Conservation (phyloP, 768 basidiomycete genomes). For the Dictyophora rubrovolvata region DNA sequence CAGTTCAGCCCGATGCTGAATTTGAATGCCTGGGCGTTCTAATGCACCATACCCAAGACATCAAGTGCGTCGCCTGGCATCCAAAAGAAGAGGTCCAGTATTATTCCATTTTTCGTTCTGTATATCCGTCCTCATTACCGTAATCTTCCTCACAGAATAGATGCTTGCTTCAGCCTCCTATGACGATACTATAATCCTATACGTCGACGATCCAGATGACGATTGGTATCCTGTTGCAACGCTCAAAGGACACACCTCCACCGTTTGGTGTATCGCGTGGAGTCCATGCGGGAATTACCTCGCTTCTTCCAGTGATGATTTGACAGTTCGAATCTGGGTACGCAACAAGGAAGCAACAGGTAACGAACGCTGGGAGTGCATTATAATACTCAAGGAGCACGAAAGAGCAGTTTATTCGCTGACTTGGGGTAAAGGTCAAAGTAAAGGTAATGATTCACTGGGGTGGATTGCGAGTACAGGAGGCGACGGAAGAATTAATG, state of each 20-base stretch:
- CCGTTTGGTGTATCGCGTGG: slow-evolving; percentile 88
- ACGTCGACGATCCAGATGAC: slow-evolving; percentile 84
- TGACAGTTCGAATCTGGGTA: slow-evolving; percentile 78
- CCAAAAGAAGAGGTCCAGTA: slow-evolving; percentile 78
- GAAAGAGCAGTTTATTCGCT: slow-evolving; percentile 73
- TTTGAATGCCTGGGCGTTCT: slow-evolving; percentile 92
- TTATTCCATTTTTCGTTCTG: not conserved
- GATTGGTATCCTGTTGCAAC: slow-evolving; percentile 90
- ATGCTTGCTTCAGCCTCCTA: slow-evolving; percentile 95
- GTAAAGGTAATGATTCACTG: slow-evolving; percentile 29
- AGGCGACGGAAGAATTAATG: slow-evolving; percentile 71
- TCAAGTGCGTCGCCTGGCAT: slow-evolving; percentile 93
- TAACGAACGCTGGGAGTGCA: slow-evolving; percentile 54
- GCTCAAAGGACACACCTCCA: slow-evolving; percentile 70
- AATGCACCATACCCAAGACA: slow-evolving; percentile 96
- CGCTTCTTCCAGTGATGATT: slow-evolving; percentile 80
- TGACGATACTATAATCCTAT: slow-evolving; percentile 91
- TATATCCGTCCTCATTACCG: not conserved
- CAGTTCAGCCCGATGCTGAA: slow-evolving; percentile 84
- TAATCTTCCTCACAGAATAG: slow-evolving; percentile 29
- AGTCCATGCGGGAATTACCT: slow-evolving; percentile 68
- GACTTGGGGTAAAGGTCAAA: slow-evolving; percentile 49
- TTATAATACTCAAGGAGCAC: slow-evolving; percentile 51
- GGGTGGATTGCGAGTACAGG: slow-evolving; percentile 84
- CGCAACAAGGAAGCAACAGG: slow-evolving; percentile 27